Conservation (phyloP, 2,329 filamentous ascomycete species). For the Rutstroemia sp. region DNA sequence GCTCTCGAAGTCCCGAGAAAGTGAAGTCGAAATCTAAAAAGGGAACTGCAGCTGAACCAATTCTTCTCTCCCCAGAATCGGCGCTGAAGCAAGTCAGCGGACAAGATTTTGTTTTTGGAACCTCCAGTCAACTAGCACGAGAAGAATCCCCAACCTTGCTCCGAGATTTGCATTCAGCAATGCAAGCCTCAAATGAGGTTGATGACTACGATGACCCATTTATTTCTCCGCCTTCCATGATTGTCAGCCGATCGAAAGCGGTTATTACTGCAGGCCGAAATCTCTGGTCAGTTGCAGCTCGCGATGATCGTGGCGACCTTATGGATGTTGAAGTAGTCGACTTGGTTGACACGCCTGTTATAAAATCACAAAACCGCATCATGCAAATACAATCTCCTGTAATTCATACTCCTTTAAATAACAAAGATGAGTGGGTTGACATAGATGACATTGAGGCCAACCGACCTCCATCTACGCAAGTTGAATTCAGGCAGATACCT, state of each 20-base stretch:
- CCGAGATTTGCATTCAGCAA: constrained; percentile 53
- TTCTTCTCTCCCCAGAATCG: constrained; percentile 60
- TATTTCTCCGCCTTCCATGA: constrained; percentile 13
- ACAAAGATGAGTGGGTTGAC: constrained; percentile 23
- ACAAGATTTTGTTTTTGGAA: constrained; percentile 79
- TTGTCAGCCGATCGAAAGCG: constrained; percentile 5
- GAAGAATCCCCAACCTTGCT: constrained; percentile 64
- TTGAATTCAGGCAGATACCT: constrained; percentile 3
- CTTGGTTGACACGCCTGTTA: constrained; percentile 35
- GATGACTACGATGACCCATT: constrained; percentile 33
- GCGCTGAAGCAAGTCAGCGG: constrained; percentile 57
- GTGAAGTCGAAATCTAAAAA: constrained; percentile 31
- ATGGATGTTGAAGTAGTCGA: constrained; percentile 50
- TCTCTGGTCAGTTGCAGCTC: constrained; percentile 65
- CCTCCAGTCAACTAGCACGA: constrained; percentile 71
- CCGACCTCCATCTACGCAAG: constrained; percentile 7
- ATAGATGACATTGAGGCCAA: constrained; percentile 14
- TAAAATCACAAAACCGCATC: constrained; percentile 5
- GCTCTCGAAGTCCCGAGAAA: constrained; percentile 22
- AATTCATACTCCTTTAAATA: background rate
- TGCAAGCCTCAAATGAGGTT: constrained; percentile 48
- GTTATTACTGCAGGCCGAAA: constrained; percentile 26
- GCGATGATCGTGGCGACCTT: constrained; percentile 57
- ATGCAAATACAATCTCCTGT: background rate
- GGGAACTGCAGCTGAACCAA: constrained; percentile 33